Percentiles rank a stretch among this genome's conserved stretches.
Conservation (phyloP, 768 basidiomycete species). For the Leccinellum luteum region DNA sequence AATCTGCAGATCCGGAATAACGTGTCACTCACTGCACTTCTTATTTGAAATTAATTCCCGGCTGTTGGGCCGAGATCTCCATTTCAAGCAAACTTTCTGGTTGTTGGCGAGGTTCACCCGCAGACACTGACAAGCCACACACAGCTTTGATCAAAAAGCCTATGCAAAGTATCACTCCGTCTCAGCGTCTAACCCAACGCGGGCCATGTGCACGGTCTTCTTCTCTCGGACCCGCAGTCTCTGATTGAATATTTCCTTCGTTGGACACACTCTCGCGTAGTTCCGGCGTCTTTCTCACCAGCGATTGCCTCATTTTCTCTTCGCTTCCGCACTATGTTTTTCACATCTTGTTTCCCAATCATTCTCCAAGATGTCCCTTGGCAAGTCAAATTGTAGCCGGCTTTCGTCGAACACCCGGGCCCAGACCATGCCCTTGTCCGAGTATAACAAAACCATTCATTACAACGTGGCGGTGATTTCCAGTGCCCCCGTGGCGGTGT, state of each 20-base stretch:
- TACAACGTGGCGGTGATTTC: conserved; percentile 9
- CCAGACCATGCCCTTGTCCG: neutral
- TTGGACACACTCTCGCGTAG: neutral
- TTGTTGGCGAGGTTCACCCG: neutral
- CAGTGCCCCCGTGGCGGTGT: conserved; percentile 11
- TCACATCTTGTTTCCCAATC: conserved; percentile 5
- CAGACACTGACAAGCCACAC: neutral
- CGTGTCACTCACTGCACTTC: conserved; percentile 25
- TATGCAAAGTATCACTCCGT: conserved; percentile 9
- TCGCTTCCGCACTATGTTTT: conserved; percentile 14
- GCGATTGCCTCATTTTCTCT: conserved; percentile 14
- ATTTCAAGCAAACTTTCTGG: conserved; percentile 2
- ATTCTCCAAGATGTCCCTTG: conserved; percentile 14
- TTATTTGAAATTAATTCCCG: conserved; percentile 29
- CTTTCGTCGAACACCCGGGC: neutral
- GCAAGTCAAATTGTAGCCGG: conserved; percentile 4
- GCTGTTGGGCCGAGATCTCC: conserved; percentile 9
- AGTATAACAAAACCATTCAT: neutral
- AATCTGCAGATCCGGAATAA: conserved; percentile 35
- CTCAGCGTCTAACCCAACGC: neutral
- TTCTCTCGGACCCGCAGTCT: conserved; percentile 26
- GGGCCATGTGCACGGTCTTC: conserved; percentile 4
- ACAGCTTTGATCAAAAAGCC: conserved; percentile 20
- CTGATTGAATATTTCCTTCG: conserved; percentile 15
- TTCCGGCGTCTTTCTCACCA: neutral